These are phyloP conservation scores for Dujonia santamariae DNA, from an alignment of 1,139 yeast genomes.

Conservation along the genomic window DNA sequence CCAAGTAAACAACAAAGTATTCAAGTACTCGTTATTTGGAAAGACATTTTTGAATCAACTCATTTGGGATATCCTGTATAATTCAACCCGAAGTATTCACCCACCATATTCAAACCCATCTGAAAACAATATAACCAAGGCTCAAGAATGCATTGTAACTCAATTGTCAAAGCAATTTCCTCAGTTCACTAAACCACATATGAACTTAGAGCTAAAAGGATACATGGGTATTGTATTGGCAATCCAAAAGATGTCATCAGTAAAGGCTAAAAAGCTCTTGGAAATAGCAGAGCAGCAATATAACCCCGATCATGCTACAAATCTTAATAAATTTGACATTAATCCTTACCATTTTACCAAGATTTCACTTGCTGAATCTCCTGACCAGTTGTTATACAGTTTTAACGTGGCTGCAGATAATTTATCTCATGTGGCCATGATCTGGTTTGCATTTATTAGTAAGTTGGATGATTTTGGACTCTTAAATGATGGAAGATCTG, in stretches of 20 bases:
- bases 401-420: slow-evolving; percentile 28
- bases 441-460: slow-evolving; percentile 38
- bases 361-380: slow-evolving; percentile 25
- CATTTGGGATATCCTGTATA: slow-evolving; percentile 6
- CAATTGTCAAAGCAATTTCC: slow-evolving; percentile 12
- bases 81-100: background rate
- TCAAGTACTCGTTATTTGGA: background rate
- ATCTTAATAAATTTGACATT: slow-evolving; percentile 14
- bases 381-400: slow-evolving; percentile 29
- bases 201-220: slow-evolving; percentile 26
- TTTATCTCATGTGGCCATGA: slow-evolving; percentile 22
- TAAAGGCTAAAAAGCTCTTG: slow-evolving; percentile 27
- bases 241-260: slow-evolving; percentile 21
- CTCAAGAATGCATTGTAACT: slow-evolving; percentile 32
- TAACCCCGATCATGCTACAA: slow-evolving; percentile 3
- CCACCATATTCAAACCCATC: slow-evolving; percentile 8
- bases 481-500: slow-evolving; percentile 27
- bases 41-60: slow-evolving; percentile 4
- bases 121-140: slow-evolving; percentile 16
- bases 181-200: slow-evolving; percentile 11
- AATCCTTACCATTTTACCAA: slow-evolving; percentile 24
- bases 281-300: slow-evolving; percentile 26
- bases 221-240: slow-evolving; percentile 40
- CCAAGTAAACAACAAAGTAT: slow-evolving; percentile 2
- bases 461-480: slow-evolving; percentile 33